Conservation (phyloP, 441 rosid genomes). For the Cnidoscolus chayamansa region DNA sequence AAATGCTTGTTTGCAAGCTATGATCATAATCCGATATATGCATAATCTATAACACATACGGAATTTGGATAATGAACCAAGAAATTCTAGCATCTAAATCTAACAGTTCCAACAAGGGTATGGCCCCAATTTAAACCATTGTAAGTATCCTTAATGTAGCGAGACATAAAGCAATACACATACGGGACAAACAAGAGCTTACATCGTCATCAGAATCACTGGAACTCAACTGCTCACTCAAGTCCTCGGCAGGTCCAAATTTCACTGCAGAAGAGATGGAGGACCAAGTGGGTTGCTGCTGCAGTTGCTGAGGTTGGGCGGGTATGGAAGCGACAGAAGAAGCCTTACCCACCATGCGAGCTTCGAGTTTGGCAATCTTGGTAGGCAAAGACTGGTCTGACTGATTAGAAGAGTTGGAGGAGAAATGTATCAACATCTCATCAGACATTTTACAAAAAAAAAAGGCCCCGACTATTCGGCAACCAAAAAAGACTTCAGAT, state of each 20-base stretch:
- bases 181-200: not conserved
- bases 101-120: not conserved
- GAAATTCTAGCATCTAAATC: not conserved
- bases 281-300: constrained; percentile 46
- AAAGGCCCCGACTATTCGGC: not conserved
- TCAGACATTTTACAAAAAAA: constrained; percentile 61
- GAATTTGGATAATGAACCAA: not conserved
- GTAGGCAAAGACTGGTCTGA: constrained; percentile 92
- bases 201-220: constrained; percentile 88
- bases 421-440: constrained; percentile 79
- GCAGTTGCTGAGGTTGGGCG: constrained; percentile 28
- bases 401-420: constrained; percentile 92
- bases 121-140: not conserved
- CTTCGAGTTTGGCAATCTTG: constrained; percentile 97
- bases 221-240: constrained; percentile 48
- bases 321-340: constrained; percentile 37
- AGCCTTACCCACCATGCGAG: constrained; percentile 88
- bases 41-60: not conserved
- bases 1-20: not conserved
- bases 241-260: constrained; percentile 39
- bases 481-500: constrained; percentile 17
- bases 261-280: constrained; percentile 48
- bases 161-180: not conserved
- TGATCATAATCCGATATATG: not conserved
- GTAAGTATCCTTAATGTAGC: not conserved